Conservation (phyloP, 495 filamentous ascomycete species). For the Aspergillus sparsus region DNA sequence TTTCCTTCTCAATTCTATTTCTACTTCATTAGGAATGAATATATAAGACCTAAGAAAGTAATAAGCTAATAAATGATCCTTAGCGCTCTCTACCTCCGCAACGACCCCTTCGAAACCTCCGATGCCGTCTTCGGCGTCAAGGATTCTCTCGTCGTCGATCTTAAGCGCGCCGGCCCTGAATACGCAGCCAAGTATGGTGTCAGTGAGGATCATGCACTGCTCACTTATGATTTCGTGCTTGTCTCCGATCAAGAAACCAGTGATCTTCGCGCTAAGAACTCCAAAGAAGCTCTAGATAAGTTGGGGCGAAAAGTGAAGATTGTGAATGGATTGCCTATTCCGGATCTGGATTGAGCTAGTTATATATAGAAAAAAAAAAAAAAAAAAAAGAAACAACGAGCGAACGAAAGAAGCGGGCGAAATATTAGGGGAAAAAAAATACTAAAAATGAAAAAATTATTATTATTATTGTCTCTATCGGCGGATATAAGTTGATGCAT, state of each 20-base stretch:
- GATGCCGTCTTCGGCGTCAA: conserved; percentile 96
- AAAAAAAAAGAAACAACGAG: too few relatives aligned
- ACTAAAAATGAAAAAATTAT: too few relatives aligned
- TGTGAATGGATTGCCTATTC: conserved; percentile 79
- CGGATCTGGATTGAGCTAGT: conserved; percentile 61
- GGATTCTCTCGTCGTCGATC: conserved; percentile 73
- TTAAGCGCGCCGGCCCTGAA: conserved; percentile 62
- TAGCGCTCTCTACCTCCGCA: conserved; percentile 77
- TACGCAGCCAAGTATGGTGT: conserved; percentile 60
- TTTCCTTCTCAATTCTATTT: conserved; percentile 6
- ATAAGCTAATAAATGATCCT: conserved; percentile 8
- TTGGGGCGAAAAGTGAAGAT: conserved; percentile 75
- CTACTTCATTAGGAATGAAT: too few relatives aligned
- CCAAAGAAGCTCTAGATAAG: conserved; percentile 67
- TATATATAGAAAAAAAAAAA: too few relatives aligned
- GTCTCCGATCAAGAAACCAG: conserved; percentile 70
- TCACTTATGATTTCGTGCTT: conserved; percentile 75
- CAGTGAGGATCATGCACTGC: conserved; percentile 52
- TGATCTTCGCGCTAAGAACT: conserved; percentile 67
- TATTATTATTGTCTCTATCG: too few relatives aligned
- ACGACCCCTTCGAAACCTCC: conserved; percentile 85
- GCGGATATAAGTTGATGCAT: too few relatives aligned
- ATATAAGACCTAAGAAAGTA: too few relatives aligned
- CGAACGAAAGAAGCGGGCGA: too few relatives aligned
- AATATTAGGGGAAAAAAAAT: too few relatives aligned